These are phyloP conservation scores for Narthecium ossifragum DNA, from an alignment of 106 monocot species.

Conservation along the genomic window DNA sequence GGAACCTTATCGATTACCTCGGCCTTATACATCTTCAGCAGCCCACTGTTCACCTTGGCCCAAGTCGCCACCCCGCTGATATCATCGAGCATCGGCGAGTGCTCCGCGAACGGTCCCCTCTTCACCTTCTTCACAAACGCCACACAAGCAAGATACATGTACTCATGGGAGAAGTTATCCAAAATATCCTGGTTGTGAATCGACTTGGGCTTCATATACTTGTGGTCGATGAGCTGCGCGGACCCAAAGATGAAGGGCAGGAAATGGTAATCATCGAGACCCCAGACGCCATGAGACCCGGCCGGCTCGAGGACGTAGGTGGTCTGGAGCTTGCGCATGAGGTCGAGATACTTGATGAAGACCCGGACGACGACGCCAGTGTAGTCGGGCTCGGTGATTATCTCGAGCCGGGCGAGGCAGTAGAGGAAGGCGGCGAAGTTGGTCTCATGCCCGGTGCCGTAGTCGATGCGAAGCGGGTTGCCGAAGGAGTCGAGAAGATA, in stretches of 20 bases:
- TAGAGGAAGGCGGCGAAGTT: conserved; percentile 86
- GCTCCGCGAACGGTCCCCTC: conserved; percentile 92
- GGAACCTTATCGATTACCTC: conserved; percentile 99
- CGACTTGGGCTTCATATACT: conserved; percentile 98
- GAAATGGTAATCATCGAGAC: conserved; percentile 93
- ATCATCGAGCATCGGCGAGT: conserved; percentile 95
- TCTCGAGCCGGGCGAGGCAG: conserved; percentile 76
- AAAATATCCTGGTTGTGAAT: conserved; percentile 91
- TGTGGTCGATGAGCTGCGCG: conserved; percentile 90
- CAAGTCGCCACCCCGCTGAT: conserved; percentile 84
- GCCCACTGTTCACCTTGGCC: conserved; percentile 87
- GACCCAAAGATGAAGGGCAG: conserved; percentile 87
- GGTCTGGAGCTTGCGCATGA: conserved; percentile 81
- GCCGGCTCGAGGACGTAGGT: conserved; percentile 80
- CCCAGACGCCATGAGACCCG: conserved; percentile 97
- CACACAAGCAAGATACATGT: conserved; percentile 77
- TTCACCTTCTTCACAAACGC: conserved; percentile 88
- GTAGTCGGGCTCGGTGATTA: conserved; percentile 69
- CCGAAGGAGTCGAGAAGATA: conserved; percentile 94
- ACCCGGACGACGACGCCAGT: conserved; percentile 59
- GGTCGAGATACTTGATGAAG: conserved; percentile 54
- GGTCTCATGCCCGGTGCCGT: conserved; percentile 95
- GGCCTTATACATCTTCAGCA: conserved; percentile 99
- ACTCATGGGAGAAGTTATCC: conserved; percentile 82
- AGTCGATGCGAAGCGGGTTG: conserved; percentile 77